Evolutionary conservation across 2,329 filamentous ascomycete genomes (phyloP).

Genomic region (Arthrobotrys pseudoclavata): DNA sequence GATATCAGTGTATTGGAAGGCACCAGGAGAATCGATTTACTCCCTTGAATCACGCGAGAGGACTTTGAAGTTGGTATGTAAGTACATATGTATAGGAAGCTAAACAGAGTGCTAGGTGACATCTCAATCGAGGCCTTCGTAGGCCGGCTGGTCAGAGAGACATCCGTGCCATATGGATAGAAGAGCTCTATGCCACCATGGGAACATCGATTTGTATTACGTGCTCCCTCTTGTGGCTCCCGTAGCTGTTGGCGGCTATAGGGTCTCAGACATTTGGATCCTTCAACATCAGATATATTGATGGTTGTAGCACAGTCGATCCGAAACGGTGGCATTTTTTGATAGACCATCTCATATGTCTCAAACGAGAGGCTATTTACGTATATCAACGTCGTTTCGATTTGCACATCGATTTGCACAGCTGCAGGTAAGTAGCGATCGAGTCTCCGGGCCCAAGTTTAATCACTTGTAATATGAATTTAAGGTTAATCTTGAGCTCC

Average conservation of each 20-base stretch:
- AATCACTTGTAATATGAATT: neutral
- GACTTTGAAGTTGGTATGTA: neutral
- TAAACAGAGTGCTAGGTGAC: neutral
- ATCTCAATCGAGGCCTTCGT: neutral
- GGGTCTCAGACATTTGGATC: neutral
- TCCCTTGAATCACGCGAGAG: neutral
- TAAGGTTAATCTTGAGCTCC: constrained; percentile 9
- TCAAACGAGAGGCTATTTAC: neutral
- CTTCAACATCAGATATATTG: neutral
- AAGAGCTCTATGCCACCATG: neutral
- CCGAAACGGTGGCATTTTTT: constrained; percentile 6
- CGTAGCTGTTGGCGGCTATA: constrained; percentile 5
- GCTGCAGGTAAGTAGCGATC: neutral
- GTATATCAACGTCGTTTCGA: too few relatives aligned
- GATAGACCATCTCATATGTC: neutral
- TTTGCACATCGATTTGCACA: neutral
- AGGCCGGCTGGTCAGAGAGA: neutral
- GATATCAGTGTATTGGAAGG: neutral
- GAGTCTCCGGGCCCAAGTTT: neutral
- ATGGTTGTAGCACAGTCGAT: constrained; percentile 10
- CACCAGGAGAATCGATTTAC: neutral
- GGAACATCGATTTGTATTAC: neutral
- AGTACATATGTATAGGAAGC: neutral
- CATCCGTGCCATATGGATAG: neutral
- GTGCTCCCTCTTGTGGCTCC: neutral